Evolutionary conservation across 805 yeast genomes (phyloP).

Genomic region (Candida maris): DNA sequence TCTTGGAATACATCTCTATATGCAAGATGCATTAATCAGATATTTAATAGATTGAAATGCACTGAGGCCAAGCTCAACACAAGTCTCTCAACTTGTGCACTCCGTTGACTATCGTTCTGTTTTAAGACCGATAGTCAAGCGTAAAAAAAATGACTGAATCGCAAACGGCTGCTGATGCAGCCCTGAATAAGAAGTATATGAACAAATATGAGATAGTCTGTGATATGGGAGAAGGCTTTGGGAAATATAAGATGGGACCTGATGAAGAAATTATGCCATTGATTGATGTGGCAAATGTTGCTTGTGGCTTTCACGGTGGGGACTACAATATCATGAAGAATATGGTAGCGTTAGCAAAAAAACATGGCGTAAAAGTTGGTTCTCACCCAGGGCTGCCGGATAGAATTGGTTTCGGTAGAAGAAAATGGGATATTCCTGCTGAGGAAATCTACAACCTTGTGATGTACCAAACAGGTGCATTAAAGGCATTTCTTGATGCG

Average conservation of each 20-base stretch:
- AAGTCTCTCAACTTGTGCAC: too few species aligned
- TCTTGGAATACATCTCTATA: too few species aligned
- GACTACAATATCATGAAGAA: constrained; percentile 35
- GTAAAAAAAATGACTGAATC: too few species aligned
- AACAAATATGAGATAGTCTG: constrained; percentile 16
- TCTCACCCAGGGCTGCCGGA: constrained; percentile 41
- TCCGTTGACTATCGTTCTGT: too few species aligned
- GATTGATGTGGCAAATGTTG: constrained; percentile 38
- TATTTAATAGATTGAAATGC: too few species aligned
- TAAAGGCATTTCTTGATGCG: constrained; percentile 34
- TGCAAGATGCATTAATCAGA: too few species aligned
- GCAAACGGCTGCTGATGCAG: too few species aligned
- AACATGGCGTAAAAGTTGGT: constrained; percentile 34
- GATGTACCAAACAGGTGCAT: constrained; percentile 38
- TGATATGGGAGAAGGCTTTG: constrained; percentile 33
- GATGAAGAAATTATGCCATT: constrained; percentile 39
- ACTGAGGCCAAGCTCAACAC: too few species aligned
- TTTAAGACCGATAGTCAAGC: too few species aligned
- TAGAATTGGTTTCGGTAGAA: constrained; percentile 38
- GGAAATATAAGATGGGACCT: constrained; percentile 37
- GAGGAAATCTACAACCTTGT: constrained; percentile 36
- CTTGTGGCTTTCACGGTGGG: constrained; percentile 42
- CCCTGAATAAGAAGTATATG: constrained; percentile 21
- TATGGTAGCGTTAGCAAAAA: constrained; percentile 34
- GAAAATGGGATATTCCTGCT: constrained; percentile 33